Conservation (phyloP, 495 filamentous ascomycete species). For the Astrocystis sublimbata region DNA sequence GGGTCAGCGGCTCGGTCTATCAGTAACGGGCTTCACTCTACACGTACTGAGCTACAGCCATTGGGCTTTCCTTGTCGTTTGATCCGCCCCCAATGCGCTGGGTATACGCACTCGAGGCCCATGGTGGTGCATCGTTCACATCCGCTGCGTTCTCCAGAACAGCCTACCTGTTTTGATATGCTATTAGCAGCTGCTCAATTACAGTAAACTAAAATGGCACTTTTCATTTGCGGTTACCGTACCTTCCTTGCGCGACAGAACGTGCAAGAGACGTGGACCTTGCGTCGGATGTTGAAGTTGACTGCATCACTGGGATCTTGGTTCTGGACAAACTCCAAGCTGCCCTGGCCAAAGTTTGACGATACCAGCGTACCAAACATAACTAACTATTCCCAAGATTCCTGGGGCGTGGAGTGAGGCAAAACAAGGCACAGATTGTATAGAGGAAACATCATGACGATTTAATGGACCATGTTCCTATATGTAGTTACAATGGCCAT, state of each 20-base stretch:
- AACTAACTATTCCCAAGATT: not conserved
- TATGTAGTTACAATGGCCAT: too few species aligned
- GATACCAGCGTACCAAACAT: not conserved
- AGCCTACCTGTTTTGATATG: not conserved
- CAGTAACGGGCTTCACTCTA: not conserved
- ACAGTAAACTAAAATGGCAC: not conserved
- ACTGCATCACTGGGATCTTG: not conserved
- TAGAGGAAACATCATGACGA: not conserved
- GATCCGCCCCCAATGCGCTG: not conserved
- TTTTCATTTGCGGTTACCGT: not conserved
- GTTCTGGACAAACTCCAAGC: not conserved
- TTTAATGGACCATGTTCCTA: not conserved
- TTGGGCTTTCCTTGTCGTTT: not conserved
- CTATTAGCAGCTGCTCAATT: not conserved
- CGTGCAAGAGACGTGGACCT: not conserved
- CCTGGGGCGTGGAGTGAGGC: not conserved
- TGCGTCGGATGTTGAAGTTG: not conserved
- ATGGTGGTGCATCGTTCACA: not conserved
- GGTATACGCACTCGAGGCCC: not conserved
- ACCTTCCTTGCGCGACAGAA: not conserved
- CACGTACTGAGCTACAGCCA: not conserved
- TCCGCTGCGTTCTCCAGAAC: not conserved
- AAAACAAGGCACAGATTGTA: not conserved
- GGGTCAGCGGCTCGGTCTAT: not conserved
- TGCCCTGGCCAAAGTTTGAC: not conserved